These are phyloP conservation scores for Metarhizium robertsii DNA, from an alignment of 2,329 filamentous ascomycete genomes.

Conservation along the genomic window DNA sequence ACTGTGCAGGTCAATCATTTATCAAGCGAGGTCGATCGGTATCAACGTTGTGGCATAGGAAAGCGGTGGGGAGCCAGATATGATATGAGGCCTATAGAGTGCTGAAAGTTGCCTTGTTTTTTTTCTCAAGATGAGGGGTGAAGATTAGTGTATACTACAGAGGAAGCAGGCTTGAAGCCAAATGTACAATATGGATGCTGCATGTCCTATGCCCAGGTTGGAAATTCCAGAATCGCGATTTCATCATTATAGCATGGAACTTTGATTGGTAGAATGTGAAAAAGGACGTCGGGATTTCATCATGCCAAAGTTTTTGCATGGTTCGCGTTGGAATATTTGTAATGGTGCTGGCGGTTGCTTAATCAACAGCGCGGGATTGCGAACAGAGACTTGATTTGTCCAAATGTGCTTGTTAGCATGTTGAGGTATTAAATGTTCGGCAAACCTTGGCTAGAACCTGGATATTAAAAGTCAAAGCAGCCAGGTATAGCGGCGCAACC, in stretches of 20 bases:
- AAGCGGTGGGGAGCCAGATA: neutral
- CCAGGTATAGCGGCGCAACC: too few relatives aligned
- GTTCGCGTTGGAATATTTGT: neutral
- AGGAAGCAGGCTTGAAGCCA: neutral
- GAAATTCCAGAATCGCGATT: neutral
- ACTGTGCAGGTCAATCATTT: conserved; percentile 65
- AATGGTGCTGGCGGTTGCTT: neutral
- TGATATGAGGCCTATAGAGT: neutral
- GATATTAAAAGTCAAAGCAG: too few relatives aligned
- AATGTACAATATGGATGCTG: neutral
- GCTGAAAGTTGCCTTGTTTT: neutral
- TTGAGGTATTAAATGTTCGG: too few relatives aligned
- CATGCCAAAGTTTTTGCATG: neutral
- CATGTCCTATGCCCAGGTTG: neutral
- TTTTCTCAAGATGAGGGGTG: neutral
- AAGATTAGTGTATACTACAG: neutral
- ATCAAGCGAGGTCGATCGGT: conserved; percentile 66
- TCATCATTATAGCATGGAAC: neutral
- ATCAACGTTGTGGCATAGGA: conserved; percentile 57
- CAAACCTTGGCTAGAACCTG: too few relatives aligned
- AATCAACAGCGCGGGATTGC: neutral
- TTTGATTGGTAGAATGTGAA: neutral
- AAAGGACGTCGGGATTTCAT: neutral
- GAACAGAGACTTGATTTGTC: neutral
- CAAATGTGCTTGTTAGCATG: too few relatives aligned